Percentiles rank a stretch among this genome's conserved stretches.
phyloP scores from a whole-genome alignment of 257 asterid species.

The Rauvolfia tetraphylla region DNA sequence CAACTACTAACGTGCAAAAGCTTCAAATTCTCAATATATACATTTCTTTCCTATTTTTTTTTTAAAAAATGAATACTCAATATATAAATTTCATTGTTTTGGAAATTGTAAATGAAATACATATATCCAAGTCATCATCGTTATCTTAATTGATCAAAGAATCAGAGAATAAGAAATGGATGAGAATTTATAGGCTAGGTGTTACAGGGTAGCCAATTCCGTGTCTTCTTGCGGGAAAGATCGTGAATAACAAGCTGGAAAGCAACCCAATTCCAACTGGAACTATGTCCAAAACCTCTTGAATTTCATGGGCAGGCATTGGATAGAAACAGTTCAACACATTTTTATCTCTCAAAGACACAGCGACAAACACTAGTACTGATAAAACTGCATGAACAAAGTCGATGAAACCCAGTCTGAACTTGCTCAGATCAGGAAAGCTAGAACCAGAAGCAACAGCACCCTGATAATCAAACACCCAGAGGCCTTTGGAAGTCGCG shows the following conservation, averaged over 20 bases:
- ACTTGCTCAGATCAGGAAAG: conserved; percentile 36
- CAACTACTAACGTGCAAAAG: neutral
- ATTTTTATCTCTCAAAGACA: conserved; percentile 63
- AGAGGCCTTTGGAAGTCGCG: conserved; percentile 53
- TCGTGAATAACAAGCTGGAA: conserved; percentile 51
- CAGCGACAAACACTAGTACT: conserved; percentile 49
- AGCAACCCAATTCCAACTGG: conserved; percentile 61
- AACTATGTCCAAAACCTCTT: conserved; percentile 42
- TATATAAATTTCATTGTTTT: neutral
- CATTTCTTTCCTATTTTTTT: too few relatives aligned
- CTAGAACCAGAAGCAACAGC: conserved; percentile 17
- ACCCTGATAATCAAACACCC: conserved; percentile 42
- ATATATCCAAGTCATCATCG: neutral
- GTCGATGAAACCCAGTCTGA: conserved; percentile 39
- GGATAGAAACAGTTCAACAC: conserved; percentile 66
- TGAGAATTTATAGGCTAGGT: conserved; percentile 10
- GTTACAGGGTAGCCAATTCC: conserved; percentile 74
- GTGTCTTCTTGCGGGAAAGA: conserved; percentile 58
- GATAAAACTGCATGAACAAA: conserved; percentile 52
- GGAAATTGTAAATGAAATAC: too few relatives aligned
- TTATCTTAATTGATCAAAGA: neutral
- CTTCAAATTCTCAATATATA: neutral
- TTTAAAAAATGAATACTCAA: too few relatives aligned
- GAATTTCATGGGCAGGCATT: conserved; percentile 27
- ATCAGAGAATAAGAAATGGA: neutral